phyloP scores from a whole-genome alignment of 306 rosid genomes.

The Ormosia emarginata region DNA sequence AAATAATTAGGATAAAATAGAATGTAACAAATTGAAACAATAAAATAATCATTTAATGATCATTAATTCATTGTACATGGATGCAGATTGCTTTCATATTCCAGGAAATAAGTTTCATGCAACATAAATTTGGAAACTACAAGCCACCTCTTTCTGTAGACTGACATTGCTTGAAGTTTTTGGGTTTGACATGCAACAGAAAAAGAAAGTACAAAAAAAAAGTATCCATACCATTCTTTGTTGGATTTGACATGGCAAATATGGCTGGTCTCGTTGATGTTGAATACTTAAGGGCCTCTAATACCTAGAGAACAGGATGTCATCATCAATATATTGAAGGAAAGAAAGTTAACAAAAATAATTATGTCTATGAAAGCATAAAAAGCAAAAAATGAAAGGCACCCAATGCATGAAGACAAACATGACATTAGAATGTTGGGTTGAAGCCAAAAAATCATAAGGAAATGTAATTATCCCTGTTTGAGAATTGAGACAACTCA shows the following conservation, averaged over 20 bases:
- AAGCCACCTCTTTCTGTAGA: background rate
- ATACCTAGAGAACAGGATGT: slow-evolving; percentile 50
- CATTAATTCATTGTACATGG: background rate
- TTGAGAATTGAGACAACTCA: no score
- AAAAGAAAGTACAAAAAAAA: background rate
- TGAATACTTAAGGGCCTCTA: slow-evolving; percentile 88
- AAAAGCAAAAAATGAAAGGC: no score
- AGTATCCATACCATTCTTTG: slow-evolving; percentile 68
- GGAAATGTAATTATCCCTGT: no score
- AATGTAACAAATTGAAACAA: background rate
- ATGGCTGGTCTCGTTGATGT: slow-evolving; percentile 98
- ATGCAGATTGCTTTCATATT: background rate
- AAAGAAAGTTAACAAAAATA: background rate
- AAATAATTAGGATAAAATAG: background rate
- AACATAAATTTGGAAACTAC: background rate
- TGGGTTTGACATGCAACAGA: background rate
- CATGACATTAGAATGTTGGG: no score
- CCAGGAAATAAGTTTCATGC: background rate
- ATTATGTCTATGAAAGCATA: background rate
- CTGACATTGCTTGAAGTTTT: background rate
- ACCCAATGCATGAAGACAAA: no score
- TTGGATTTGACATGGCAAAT: slow-evolving; percentile 99
- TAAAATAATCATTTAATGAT: background rate
- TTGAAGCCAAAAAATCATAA: no score
- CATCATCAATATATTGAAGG: slow-evolving; percentile 21